A percentile compares a stretch with the other conserved stretches of the same genome.
Conservation (phyloP, 495 filamentous ascomycete genomes). For the Tetracladium marchalianum region DNA sequence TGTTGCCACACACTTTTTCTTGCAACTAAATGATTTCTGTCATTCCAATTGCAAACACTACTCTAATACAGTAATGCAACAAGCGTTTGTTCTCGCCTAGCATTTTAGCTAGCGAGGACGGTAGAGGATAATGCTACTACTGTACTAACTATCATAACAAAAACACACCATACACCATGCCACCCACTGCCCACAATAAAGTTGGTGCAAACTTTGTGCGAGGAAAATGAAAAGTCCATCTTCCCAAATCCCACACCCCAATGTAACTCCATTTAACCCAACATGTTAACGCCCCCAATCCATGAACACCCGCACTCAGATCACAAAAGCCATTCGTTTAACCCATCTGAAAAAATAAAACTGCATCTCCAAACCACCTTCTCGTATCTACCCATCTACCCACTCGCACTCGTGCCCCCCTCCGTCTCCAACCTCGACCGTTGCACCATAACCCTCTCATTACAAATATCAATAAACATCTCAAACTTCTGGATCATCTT, state of each 20-base stretch:
- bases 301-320: too few species aligned
- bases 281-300: background rate
- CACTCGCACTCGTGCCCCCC: background rate
- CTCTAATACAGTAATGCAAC: too few species aligned
- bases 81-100: too few species aligned
- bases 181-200: background rate
- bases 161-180: background rate
- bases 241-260: too few species aligned
- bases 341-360: background rate
- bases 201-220: too few species aligned
- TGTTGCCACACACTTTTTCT: too few species aligned
- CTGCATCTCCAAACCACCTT: background rate
- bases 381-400: background rate
- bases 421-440: constrained; percentile 28
- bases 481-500: constrained; percentile 46
- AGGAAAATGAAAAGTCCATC: background rate
- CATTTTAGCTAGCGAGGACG: too few species aligned
- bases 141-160: too few species aligned
- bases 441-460: constrained; percentile 44
- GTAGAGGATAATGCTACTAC: too few species aligned
- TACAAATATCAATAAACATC: constrained; percentile 52
- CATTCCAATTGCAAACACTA: too few species aligned
- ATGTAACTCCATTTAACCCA: background rate
- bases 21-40: too few species aligned
- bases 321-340: background rate